Evolutionary conservation across 768 basidiomycete species (phyloP), one percentile per base, ranked within the genome.

Genomic region (Nidularia pulvinata): DNA sequence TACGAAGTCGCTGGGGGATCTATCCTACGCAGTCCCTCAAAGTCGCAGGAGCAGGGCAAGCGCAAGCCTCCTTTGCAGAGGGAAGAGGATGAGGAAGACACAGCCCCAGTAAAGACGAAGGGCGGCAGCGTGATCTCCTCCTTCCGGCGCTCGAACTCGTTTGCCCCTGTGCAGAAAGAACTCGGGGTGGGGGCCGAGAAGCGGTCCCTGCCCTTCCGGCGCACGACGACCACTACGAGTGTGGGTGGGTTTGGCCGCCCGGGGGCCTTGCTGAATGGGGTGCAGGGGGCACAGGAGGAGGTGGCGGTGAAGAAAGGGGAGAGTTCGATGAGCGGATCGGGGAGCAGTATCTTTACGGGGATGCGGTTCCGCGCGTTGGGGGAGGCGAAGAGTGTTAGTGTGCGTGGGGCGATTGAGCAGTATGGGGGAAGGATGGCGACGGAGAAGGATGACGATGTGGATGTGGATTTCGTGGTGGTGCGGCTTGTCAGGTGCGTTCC

Each of bases 381-480:
- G 4, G 89, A 92, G 61, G 89, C 90, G 4, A 78, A 79, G 52
- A 76, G 75, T 34, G 56, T 72, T 7, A 79, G 62, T 22, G 89
- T 93, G 25, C 76, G 80, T 44, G 62, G 60, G 6, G 89, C 88
- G 0, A 75, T 93, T 30, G 81, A 87, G 60, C 69, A 74, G 10
- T 73, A 72, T 52, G 87, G 89, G 0, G 89, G 89, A 1, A 65
- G 59, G 14, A 69, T 83, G 62, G 71, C 73, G 30, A 35, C 70
- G 11, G 81, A 72, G 13, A 69, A 71, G 6, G 80, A 79, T 7
- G 74, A 75, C 11, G 76, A 80, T 13, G 81, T 80, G 1, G 82
- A 85, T 14, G 81, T 81, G 1, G 83, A 85, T 66, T 89, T 82
- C 56, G 76, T 90, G 51, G 67, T 93, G 52, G 88, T 92, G 11